Base-by-base conservation (phyloP, 768 basidiomycete genomes). In the Mycena vitilis region DNA sequence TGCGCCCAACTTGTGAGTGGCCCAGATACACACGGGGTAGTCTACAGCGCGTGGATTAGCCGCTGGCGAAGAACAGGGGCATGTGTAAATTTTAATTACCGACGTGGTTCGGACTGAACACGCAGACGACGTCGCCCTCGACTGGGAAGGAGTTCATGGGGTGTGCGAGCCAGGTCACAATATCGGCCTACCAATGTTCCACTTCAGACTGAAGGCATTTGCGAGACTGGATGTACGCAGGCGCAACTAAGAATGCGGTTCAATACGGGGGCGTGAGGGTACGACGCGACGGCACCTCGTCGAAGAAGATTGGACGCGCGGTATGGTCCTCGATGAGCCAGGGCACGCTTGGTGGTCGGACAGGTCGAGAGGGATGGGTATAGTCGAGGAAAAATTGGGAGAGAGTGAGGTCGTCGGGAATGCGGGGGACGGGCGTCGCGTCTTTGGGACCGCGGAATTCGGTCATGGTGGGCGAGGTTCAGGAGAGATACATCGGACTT, bases 341-440 rank as follows among this genome's bases (percentile, higher is more conserved):
- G 10, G 90, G 88, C 9, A 78, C 73, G 42, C 80, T 78, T 0
- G 77, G 68, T 23, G 81, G 82, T 58, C 89, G 81, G 12, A 73
- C n/a, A 0, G 90, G 90, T 47, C 85, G 75, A 10, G 81, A 59
- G 10, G 82, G 77, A 49, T 85, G 80, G 25, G 78, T 63, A 1
- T 74, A 75, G 60, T 87, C 84, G 20, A 92, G 81, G 52, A 92
- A 81, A 74, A 92, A 92, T 76, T 92, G 91, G 9, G 90, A 86
- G 11, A 92, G 81, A 23, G 86, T 87, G 47, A 91, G 78, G 77
- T 91, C 76, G 71, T 91, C 89, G 18, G 90, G 90, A 60, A 90
- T 87, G 64, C 68, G 69, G 4, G 85, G 83, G 18, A 85, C 74
- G 30, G 76, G 73, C 25, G 75, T 44, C 1, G 70, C 53, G 25